These are phyloP conservation scores for Triticum monococcum DNA, from an alignment of 176 grass and related monocot genomes.

Conservation along the genomic window DNA sequence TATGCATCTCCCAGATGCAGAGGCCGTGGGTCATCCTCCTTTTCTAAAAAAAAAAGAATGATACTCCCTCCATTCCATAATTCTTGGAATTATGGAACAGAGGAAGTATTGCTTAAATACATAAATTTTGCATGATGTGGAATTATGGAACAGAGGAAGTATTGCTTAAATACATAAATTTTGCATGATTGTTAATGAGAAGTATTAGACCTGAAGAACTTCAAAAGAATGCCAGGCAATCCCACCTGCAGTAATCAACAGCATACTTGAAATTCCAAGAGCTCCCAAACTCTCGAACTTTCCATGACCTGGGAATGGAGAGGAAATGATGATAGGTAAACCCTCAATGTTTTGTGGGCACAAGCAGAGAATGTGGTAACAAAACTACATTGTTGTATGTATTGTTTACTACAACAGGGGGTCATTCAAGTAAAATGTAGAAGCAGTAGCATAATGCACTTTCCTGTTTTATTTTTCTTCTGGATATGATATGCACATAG, in stretches of 20 bases:
- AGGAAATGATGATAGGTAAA: constrained; percentile 20
- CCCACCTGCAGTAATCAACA: constrained; percentile 86
- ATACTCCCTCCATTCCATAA: neutral
- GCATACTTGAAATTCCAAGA: constrained; percentile 94
- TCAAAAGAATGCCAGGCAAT: constrained; percentile 99
- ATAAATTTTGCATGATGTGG: neutral
- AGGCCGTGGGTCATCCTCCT: no score
- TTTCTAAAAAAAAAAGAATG: neutral
- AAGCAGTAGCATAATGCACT: neutral
- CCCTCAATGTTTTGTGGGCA: neutral
- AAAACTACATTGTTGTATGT: neutral
- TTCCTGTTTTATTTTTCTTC: neutral
- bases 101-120: neutral
- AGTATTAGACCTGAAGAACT: constrained; percentile 85
- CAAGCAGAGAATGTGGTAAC: neutral
- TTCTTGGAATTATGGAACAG: no score
- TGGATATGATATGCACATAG: neutral
- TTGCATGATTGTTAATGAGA: constrained; percentile 20
- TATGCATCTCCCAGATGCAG: no score
- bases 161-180: neutral
- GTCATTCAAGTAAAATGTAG: constrained; percentile 20
- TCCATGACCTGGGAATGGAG: constrained; percentile 69
- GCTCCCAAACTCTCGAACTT: constrained; percentile 90
- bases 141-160: no score
- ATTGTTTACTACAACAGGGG: neutral